Base-by-base conservation (phyloP, 129 eudicot genomes). In the Chrysanthemum seticuspe region DNA sequence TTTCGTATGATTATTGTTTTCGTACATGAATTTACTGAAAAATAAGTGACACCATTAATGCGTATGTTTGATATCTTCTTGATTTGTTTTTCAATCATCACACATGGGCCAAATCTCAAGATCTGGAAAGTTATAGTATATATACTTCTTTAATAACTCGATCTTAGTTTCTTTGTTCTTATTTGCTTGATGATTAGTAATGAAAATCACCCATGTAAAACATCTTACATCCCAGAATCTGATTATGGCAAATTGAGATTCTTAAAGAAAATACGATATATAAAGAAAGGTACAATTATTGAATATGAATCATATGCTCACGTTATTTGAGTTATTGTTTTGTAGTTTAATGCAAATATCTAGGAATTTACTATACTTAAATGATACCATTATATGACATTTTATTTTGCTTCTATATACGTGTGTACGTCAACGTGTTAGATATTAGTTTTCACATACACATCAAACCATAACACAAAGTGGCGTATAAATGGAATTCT, bases 51-150 rank as follows among this genome's bases (percentile, higher is more conserved):
- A 34, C 44, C 6, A 34, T 34, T 34, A 34, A 34, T 34, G 44
- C 44, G 44, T 34, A 34, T 34, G 44, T 1, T 34, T 34, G 44
- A 4, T 18, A 19, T 19, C 50, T 58, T 40, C 64, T 54, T 70
- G 29, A 31, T 15, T 70, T 15, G n/a, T 54, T 21, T 19, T 34
- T 65, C 25, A 52, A 65, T 79, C 60, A 18, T 86, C 50, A 34
- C 51, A 5, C 40, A 16, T 29, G 2, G 3, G 8, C 18, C 48
- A 21, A 21, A 21, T 21, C 21, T 21, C 21, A 0, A n/a, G 25
- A 23, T 23, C 25, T 23, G 25, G 25, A 23, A 23, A 23, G 25
- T 1, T 23, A 23, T 23, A 23, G 25, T 16, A 12, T 1, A 56
- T 45, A 44, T 72, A 21, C 58, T 10, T 36, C 8, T 52, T 7